Conservation (phyloP, 2,329 filamentous ascomycete genomes). For the Chrysosporium keratinophilum region DNA sequence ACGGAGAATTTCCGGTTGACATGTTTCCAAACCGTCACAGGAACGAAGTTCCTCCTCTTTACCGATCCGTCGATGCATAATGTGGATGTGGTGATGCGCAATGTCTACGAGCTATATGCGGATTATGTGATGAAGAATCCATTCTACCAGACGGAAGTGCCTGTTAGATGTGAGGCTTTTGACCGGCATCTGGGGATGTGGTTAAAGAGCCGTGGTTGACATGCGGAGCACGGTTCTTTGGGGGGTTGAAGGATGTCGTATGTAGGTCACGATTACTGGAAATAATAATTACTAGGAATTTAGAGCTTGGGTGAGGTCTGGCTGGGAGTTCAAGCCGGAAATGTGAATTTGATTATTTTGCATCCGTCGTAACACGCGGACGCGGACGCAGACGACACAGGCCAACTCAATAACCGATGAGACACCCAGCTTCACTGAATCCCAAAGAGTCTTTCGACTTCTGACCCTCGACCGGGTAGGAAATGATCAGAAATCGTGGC, state of each 20-base stretch:
- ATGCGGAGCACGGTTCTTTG: slow-evolving; percentile 21
- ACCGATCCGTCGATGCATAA: slow-evolving; percentile 80
- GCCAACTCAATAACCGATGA: no score
- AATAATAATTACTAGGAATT: neutral
- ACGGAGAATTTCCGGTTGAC: slow-evolving; percentile 89
- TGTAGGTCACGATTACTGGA: neutral
- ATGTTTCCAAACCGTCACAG: slow-evolving; percentile 90
- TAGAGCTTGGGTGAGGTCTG: no score
- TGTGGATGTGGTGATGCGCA: slow-evolving; percentile 70
- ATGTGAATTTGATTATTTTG: no score
- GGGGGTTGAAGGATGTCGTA: neutral
- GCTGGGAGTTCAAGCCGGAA: no score
- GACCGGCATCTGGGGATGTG: slow-evolving; percentile 75
- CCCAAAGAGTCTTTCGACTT: no score
- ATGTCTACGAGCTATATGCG: slow-evolving; percentile 86
- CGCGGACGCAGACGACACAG: no score
- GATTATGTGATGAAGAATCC: slow-evolving; percentile 99
- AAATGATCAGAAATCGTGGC: no score
- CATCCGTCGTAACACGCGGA: no score
- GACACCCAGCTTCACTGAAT: no score
- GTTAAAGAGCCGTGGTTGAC: slow-evolving; percentile 52
- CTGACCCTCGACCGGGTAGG: no score
- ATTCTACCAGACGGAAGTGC: slow-evolving; percentile 97
- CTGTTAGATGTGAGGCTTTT: slow-evolving; percentile 87
- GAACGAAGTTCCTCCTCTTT: slow-evolving; percentile 90